A percentile compares a stretch with the other conserved stretches of the same genome.
These are phyloP conservation scores for Aegle marmelos DNA, from an alignment of 345 rosid genomes.

Conservation along the genomic window DNA sequence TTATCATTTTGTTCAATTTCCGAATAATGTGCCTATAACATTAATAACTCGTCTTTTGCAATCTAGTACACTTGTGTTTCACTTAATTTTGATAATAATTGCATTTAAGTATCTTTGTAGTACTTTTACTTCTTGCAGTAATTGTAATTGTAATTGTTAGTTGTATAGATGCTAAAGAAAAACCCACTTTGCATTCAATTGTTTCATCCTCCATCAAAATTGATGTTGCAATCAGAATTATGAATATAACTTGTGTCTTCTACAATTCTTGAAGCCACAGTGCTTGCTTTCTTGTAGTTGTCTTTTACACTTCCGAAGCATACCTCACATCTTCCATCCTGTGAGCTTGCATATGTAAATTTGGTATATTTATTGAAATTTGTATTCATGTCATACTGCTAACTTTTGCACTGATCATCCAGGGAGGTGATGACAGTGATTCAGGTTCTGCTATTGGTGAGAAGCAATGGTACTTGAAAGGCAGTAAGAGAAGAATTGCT, in stretches of 20 bases:
- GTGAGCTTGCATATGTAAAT: neutral
- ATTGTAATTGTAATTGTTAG: neutral
- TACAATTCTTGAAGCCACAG: neutral
- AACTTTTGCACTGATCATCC: slow-evolving; percentile 20
- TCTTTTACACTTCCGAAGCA: neutral
- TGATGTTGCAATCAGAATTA: neutral
- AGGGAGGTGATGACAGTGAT: slow-evolving; percentile 61
- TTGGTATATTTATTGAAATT: slow-evolving; percentile 1
- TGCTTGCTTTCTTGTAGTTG: neutral
- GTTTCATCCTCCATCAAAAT: neutral
- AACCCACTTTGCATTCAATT: neutral
- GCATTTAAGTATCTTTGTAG: neutral
- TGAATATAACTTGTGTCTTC: neutral
- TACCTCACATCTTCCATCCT: neutral
- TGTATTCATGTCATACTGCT: slow-evolving; percentile 14
- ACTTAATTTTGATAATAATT: neutral
- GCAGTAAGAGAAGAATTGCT: slow-evolving; percentile 36
- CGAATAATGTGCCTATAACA: neutral
- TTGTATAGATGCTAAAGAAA: neutral
- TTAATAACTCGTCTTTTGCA: neutral
- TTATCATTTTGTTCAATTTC: slow-evolving; percentile 8
- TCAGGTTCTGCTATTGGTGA: slow-evolving; percentile 40
- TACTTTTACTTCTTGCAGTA: neutral
- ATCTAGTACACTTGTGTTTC: neutral
- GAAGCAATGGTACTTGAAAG: slow-evolving; percentile 42